Conservation (phyloP, 495 filamentous ascomycete genomes). For the Tuber borchii region DNA sequence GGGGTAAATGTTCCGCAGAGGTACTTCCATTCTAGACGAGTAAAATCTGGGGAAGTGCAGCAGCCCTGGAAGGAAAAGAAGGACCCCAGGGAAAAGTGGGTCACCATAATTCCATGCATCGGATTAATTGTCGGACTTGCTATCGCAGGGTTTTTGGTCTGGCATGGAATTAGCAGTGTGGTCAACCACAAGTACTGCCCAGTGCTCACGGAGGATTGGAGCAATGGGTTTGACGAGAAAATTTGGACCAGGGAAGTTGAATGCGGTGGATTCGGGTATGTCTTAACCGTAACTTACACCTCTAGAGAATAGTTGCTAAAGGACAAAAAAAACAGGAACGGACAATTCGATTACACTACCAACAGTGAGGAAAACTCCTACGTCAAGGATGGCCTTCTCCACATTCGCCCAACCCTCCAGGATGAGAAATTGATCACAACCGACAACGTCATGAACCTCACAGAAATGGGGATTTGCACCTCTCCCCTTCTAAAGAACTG, state of each 20-base stretch:
- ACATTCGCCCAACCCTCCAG: slow-evolving; percentile 72
- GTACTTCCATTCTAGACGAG: slow-evolving; percentile 69
- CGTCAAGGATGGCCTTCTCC: slow-evolving; percentile 59
- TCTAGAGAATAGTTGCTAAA: slow-evolving; percentile 18
- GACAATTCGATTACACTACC: slow-evolving; percentile 73
- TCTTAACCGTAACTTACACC: slow-evolving; percentile 9
- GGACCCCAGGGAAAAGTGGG: slow-evolving; percentile 78
- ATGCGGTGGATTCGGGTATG: slow-evolving; percentile 76
- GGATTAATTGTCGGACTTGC: slow-evolving; percentile 60
- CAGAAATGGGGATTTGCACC: slow-evolving; percentile 59
- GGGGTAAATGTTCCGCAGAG: slow-evolving; percentile 42
- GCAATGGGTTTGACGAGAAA: slow-evolving; percentile 52
- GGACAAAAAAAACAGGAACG: slow-evolving; percentile 55
- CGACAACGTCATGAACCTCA: slow-evolving; percentile 60
- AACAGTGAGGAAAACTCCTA: slow-evolving; percentile 63
- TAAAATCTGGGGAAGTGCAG: slow-evolving; percentile 63
- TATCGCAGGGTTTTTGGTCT: slow-evolving; percentile 62
- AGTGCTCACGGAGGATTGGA: slow-evolving; percentile 65
- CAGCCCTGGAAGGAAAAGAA: slow-evolving; percentile 62
- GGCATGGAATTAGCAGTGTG: slow-evolving; percentile 61
- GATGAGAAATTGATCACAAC: slow-evolving; percentile 56
- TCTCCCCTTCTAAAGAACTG: slow-evolving; percentile 53
- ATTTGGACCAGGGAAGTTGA: slow-evolving; percentile 75
- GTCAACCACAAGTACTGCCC: slow-evolving; percentile 68
- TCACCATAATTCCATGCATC: slow-evolving; percentile 66